Conservation (phyloP, 805 yeast genomes). For the Kregervanrija fluxuum region DNA sequence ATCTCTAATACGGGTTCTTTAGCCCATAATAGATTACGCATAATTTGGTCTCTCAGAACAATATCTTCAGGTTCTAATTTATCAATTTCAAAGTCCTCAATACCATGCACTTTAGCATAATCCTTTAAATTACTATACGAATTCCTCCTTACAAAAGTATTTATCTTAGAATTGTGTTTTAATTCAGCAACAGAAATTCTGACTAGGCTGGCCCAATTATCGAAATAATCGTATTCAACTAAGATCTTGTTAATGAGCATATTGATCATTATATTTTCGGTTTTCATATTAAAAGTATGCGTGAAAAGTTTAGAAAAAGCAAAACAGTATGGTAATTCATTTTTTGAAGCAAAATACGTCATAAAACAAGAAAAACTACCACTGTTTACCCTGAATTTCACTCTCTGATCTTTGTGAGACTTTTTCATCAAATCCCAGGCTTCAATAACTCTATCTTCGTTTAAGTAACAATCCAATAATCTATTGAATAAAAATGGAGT, state of each 20-base stretch:
- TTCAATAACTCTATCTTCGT: constrained; percentile 8
- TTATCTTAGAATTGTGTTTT: constrained; percentile 4
- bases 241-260: constrained; percentile 16
- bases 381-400: constrained; percentile 6
- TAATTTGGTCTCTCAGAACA: constrained; percentile 9
- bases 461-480: constrained; percentile 14
- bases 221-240: constrained; percentile 16
- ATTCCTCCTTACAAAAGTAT: constrained; percentile 5
- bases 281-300: constrained; percentile 7
- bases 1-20: constrained; percentile 8
- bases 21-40: constrained; percentile 16
- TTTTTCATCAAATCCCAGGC: constrained; percentile 14
- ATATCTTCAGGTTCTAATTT: constrained; percentile 8
- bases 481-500: constrained; percentile 16
- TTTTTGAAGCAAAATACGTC: constrained; percentile 14
- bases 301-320: constrained; percentile 19
- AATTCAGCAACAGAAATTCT: constrained; percentile 11
- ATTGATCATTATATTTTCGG: constrained; percentile 11
- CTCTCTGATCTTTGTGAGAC: neutral
- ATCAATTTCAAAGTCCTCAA: constrained; percentile 13
- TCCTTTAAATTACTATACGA: constrained; percentile 10
- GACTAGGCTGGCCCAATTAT: constrained; percentile 18
- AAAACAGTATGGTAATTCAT: constrained; percentile 18
- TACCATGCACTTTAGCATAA: constrained; percentile 19
- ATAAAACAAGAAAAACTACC: constrained; percentile 17